These are phyloP conservation scores for Zygotorulaspora sp. DNA, from an alignment of 805 yeast species.

Conservation along the genomic window DNA sequence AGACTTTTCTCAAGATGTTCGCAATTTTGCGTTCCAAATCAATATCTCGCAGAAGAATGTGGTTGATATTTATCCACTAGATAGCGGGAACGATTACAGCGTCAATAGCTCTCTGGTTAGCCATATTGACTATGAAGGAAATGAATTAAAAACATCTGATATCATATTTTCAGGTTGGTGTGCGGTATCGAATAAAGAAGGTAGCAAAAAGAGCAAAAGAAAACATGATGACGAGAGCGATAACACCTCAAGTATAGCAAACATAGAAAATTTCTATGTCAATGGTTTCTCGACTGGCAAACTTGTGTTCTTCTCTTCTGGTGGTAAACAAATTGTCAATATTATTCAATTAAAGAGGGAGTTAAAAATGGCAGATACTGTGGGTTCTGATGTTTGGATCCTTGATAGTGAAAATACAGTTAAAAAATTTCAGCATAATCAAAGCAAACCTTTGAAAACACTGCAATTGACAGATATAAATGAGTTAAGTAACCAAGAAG, in stretches of 20 bases:
- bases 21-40: slow-evolving; percentile 34
- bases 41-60: slow-evolving; percentile 34
- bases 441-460: slow-evolving; percentile 35
- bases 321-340: slow-evolving; percentile 35
- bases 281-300: slow-evolving; percentile 31
- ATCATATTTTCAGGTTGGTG: slow-evolving; percentile 31
- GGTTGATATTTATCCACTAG: slow-evolving; percentile 34
- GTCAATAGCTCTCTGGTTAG: slow-evolving; percentile 31
- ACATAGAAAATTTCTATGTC: slow-evolving; percentile 27
- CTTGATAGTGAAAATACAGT: slow-evolving; percentile 32
- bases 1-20: slow-evolving; percentile 30
- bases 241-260: slow-evolving; percentile 2
- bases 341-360: slow-evolving; percentile 37
- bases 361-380: slow-evolving; percentile 36
- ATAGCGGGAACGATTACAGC: slow-evolving; percentile 21
- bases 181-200: slow-evolving; percentile 5
- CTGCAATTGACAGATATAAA: slow-evolving; percentile 34
- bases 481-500: slow-evolving; percentile 20
- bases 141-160: slow-evolving; percentile 29
- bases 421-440: slow-evolving; percentile 32
- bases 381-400: slow-evolving; percentile 35
- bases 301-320: slow-evolving; percentile 32
- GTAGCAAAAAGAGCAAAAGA: slow-evolving; percentile 21
- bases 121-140: slow-evolving; percentile 32
- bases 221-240: slow-evolving; percentile 19